A percentile compares a stretch with the other conserved stretches of the same genome.
Conservation (phyloP, 2,329 filamentous ascomycete genomes). For the Bertia moriformis region DNA sequence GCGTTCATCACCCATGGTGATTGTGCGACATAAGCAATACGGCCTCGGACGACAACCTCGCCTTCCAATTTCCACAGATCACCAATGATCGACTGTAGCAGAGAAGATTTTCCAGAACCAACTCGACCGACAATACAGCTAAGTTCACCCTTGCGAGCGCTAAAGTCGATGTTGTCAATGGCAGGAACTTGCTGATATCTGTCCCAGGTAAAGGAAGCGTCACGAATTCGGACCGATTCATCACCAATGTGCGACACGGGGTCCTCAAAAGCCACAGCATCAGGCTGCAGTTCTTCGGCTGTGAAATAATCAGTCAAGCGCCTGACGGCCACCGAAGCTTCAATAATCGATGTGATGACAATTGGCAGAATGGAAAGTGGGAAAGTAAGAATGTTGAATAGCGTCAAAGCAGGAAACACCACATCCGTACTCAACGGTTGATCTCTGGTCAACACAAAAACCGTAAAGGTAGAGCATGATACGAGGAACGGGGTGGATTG, state of each 20-base stretch:
- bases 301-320: slow-evolving; percentile 53
- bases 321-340: slow-evolving; percentile 56
- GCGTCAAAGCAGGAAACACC: slow-evolving; percentile 59
- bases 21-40: slow-evolving; percentile 47
- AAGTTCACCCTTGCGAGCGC: slow-evolving; percentile 56
- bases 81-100: slow-evolving; percentile 55
- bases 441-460: slow-evolving; percentile 54
- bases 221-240: slow-evolving; percentile 50
- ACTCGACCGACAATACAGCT: slow-evolving; percentile 60
- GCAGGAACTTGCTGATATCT: slow-evolving; percentile 38
- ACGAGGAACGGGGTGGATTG: slow-evolving; percentile 64
- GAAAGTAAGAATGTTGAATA: slow-evolving; percentile 65
- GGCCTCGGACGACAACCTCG: slow-evolving; percentile 50
- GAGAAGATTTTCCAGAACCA: slow-evolving; percentile 57
- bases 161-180: slow-evolving; percentile 56
- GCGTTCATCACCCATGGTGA: slow-evolving; percentile 57
- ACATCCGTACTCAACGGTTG: slow-evolving; percentile 56
- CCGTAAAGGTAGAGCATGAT: slow-evolving; percentile 61
- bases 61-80: slow-evolving; percentile 59
- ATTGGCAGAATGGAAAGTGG: slow-evolving; percentile 60
- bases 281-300: slow-evolving; percentile 54
- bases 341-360: slow-evolving; percentile 66
- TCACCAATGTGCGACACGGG: slow-evolving; percentile 47
- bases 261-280: slow-evolving; percentile 46
- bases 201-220: slow-evolving; percentile 63